Base-by-base conservation (phyloP, 768 basidiomycete species). In the Xerocomus spinulosus region DNA sequence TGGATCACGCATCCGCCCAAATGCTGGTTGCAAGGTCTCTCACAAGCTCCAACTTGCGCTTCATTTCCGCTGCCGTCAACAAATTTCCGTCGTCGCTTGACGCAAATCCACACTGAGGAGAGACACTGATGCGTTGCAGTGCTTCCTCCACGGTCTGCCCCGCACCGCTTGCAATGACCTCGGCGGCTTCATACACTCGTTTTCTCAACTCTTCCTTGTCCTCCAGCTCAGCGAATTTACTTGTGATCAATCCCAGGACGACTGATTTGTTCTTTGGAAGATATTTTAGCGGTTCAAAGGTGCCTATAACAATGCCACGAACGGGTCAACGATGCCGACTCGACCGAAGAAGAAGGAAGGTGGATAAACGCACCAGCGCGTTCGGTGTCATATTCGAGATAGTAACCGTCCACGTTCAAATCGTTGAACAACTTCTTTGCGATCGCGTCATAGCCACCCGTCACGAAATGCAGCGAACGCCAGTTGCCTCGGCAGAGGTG, bases 81-180 rank as follows among this genome's bases (percentile, higher is more conserved):
- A 56, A 50, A 52, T 77, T 78, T 0, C 76, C 75, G 30, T 75
- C 74, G 2, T 68, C 58, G 49, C 75, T 75, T 5, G 67, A 70
- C 14, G 75, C 75, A 51, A 77, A 78, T 10, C 77, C 78, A 42
- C 77, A 79, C 59, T 79, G 77, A 1, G 76, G 73, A n/a, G 70
- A 72, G 48, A 78, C 67, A 39, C 67, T 64, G 24, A 79, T 66
- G 48, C 70, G 72, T 37, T 51, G 30, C 30, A 56, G 2, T 9
- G 76, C 76, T 44, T 72, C 68, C 42, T 71, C 72, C 35, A 64
- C 52, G 5, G 68, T 65, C 60, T 66, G 61, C 32, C 62, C 61
- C 9, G 64, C 44, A 13, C 74, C 74, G 29, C 65, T 60, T 1
- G 77, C 72, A 18, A 77, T 62, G 40, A 67, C 59, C 28, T 65